Percentiles rank a stretch among this genome's conserved stretches.
Conservation (phyloP, 2,329 filamentous ascomycete genomes). For the Macrophomina tecta region DNA sequence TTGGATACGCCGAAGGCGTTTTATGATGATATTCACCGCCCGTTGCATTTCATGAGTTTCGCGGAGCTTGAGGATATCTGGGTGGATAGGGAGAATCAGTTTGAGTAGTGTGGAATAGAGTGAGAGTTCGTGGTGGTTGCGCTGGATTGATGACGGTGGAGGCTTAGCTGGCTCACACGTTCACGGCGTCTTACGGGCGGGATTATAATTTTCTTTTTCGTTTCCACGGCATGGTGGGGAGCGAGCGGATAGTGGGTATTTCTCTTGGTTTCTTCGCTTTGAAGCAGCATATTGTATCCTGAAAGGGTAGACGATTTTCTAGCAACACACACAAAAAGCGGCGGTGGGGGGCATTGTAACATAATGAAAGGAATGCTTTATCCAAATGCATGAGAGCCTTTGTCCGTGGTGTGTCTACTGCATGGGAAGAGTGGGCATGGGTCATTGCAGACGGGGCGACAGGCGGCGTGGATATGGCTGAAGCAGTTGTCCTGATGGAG, state of each 20-base stretch:
- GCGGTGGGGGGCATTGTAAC: conserved; percentile 5
- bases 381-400: too few species aligned
- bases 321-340: neutral
- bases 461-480: neutral
- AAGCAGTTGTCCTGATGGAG: neutral
- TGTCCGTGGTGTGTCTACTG: too few species aligned
- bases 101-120: conserved; percentile 64
- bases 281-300: neutral
- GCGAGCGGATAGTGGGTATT: neutral
- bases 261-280: neutral
- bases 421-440: too few species aligned
- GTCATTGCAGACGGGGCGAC: too few species aligned
- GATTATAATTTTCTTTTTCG: neutral
- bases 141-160: neutral
- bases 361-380: conserved; percentile 5
- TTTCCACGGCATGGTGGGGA: neutral
- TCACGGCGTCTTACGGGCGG: neutral
- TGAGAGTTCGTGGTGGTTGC: neutral
- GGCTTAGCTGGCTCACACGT: neutral
- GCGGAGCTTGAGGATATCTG: conserved; percentile 96
- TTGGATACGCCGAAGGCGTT: conserved; percentile 87
- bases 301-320: neutral
- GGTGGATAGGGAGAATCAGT: conserved; percentile 91
- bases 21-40: conserved; percentile 90
- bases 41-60: conserved; percentile 96